phyloP scores from a whole-genome alignment of 139 green algal genomes.

The Nannochloris sp. region DNA sequence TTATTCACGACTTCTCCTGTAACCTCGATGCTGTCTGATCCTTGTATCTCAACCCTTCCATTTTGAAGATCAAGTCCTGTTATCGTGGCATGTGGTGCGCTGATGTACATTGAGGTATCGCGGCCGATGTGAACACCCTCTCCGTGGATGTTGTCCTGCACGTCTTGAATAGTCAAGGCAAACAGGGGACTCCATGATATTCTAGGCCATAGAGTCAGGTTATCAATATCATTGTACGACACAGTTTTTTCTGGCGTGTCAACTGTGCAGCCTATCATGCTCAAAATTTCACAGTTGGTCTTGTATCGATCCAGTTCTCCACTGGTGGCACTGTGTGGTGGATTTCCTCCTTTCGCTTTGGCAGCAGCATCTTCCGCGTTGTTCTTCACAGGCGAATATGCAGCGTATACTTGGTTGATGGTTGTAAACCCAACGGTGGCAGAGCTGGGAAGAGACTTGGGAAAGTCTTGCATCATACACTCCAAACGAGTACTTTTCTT shows the following conservation, averaged over 20 bases:
- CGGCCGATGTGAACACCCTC: slow-evolving; percentile 32
- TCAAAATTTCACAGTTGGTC: slow-evolving; percentile 34
- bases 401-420: slow-evolving; percentile 87
- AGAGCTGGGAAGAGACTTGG: slow-evolving; percentile 52
- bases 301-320: slow-evolving; percentile 75
- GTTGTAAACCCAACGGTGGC: slow-evolving; percentile 88
- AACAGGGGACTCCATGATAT: slow-evolving; percentile 71
- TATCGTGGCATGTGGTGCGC: slow-evolving; percentile 50
- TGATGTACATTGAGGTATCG: slow-evolving; percentile 55
- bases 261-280: slow-evolving; percentile 27
- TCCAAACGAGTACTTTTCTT: slow-evolving; percentile 94
- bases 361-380: slow-evolving; percentile 65
- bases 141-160: slow-evolving; percentile 47
- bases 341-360: slow-evolving; percentile 70
- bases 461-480: slow-evolving; percentile 99
- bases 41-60: slow-evolving; percentile 67
- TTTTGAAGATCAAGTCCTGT: slow-evolving; percentile 48
- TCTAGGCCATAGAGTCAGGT: slow-evolving; percentile 54
- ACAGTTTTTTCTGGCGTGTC: slow-evolving; percentile 19
- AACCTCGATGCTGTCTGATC: slow-evolving; percentile 35
- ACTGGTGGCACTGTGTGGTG: slow-evolving; percentile 81
- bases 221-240: slow-evolving; percentile 41
- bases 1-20: slow-evolving; percentile 63
- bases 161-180: slow-evolving; percentile 53
- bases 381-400: slow-evolving; percentile 98